These are phyloP conservation scores for Diaporthe nobilis DNA, from an alignment of 2,329 filamentous ascomycete genomes.

Conservation along the genomic window DNA sequence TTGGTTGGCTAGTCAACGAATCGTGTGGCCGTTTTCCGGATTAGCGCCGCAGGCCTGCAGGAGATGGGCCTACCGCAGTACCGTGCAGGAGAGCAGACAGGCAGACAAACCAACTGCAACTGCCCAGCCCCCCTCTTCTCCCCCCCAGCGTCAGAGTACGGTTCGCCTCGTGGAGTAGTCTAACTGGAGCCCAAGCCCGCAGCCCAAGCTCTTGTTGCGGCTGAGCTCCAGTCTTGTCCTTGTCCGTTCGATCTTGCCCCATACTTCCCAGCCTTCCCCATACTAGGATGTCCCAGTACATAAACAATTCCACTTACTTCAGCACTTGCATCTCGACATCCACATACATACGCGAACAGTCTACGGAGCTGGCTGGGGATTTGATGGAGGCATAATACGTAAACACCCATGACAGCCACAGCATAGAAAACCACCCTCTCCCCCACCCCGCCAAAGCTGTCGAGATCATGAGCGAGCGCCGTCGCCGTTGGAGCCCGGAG, in stretches of 20 bases:
- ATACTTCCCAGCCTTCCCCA: conserved; percentile 40
- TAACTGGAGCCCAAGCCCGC: conserved; percentile 31
- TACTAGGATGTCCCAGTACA: conserved; percentile 37
- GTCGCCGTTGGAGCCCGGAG: conserved; percentile 70
- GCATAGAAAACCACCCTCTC: not conserved
- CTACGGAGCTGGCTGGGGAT: not conserved
- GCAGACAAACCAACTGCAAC: not conserved
- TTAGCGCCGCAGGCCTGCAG: conserved; percentile 32
- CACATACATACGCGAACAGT: not conserved
- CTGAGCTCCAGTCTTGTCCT: conserved; percentile 8
- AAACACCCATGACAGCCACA: conserved; percentile 38
- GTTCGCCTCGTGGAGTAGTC: conserved; percentile 30
- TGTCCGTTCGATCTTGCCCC: conserved; percentile 16
- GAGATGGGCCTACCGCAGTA: not conserved
- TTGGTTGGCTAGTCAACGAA: conserved; percentile 36
- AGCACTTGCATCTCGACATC: conserved; percentile 20
- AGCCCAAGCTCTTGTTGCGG: conserved; percentile 33
- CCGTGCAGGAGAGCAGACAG: not conserved
- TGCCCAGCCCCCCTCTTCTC: conserved; percentile 22
- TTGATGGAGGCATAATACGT: conserved; percentile 1
- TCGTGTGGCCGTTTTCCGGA: not conserved
- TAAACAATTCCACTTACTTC: conserved; percentile 28
- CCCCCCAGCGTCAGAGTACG: conserved; percentile 15
- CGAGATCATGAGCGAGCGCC: conserved; percentile 68
- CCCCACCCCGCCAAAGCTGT: conserved; percentile 42